These are phyloP conservation scores for Teratosphaeria zuluensis DNA, from an alignment of 2,329 filamentous ascomycete genomes.

Conservation along the genomic window DNA sequence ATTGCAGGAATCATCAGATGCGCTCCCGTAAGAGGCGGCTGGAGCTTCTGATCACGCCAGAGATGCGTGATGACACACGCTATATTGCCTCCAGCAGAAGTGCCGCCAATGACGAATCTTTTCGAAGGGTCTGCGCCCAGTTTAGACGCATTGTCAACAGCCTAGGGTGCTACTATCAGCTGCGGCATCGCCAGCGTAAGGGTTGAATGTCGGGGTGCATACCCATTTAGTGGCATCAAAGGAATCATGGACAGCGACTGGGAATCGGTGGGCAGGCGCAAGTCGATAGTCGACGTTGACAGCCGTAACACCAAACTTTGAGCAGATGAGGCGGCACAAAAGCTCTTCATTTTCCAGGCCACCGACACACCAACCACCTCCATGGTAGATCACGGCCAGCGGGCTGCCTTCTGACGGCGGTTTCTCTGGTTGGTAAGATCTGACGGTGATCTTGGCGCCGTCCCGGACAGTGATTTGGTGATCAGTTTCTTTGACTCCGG, in stretches of 20 bases:
- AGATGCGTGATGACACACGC: conserved; percentile 38
- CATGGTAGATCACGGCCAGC: conserved; percentile 16
- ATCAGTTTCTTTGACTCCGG: conserved; percentile 30
- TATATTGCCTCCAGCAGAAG: conserved; percentile 44
- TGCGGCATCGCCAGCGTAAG: not conserved
- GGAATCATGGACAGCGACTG: conserved; percentile 39
- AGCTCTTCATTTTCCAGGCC: conserved; percentile 34
- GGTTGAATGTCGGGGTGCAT: not conserved
- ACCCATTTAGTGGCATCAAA: conserved; percentile 39
- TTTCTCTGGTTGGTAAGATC: conserved; percentile 17
- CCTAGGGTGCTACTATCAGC: conserved; percentile 20
- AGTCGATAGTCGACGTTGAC: conserved; percentile 44
- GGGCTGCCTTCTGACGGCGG: conserved; percentile 12
- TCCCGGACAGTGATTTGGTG: conserved; percentile 27
- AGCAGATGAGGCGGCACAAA: conserved; percentile 31
- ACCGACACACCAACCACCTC: conserved; percentile 27
- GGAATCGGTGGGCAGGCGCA: conserved; percentile 44
- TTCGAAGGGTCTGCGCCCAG: conserved; percentile 33
- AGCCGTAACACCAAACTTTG: conserved; percentile 31
- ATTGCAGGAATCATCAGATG: conserved; percentile 40
- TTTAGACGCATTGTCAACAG: conserved; percentile 18
- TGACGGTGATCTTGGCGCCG: conserved; percentile 25
- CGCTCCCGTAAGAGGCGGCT: conserved; percentile 36
- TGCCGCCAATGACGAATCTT: conserved; percentile 44
- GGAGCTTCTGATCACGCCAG: conserved; percentile 31